Percentiles rank a stretch among this genome's conserved stretches.
phyloP scores from a whole-genome alignment of 179 eudicot genomes.

The Beta corolliflora region DNA sequence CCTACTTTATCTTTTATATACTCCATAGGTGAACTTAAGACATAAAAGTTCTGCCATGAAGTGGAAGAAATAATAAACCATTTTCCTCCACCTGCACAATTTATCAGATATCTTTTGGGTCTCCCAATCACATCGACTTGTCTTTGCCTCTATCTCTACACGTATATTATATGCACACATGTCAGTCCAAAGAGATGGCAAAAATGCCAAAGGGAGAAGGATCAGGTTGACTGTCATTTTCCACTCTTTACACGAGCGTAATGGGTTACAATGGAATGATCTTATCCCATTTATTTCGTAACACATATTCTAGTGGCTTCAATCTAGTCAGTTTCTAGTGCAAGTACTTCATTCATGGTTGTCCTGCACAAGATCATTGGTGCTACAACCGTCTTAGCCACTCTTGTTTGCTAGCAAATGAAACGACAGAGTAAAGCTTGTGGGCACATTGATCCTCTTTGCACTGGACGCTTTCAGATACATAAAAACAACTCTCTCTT shows the following conservation, averaged over 20 bases:
- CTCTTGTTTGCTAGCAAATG: neutral
- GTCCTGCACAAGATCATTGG: conserved; percentile 10
- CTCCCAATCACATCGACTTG: conserved; percentile 17
- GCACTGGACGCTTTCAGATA: neutral
- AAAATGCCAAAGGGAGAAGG: conserved; percentile 4
- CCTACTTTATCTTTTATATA: neutral
- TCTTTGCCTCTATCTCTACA: neutral
- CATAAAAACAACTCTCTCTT: neutral
- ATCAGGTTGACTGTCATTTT: conserved; percentile 3
- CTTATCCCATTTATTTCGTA: conserved; percentile 7
- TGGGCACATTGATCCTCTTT: neutral
- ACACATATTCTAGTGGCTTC: neutral
- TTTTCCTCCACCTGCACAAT: neutral
- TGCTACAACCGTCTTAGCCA: neutral
- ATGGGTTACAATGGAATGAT: conserved; percentile 10
- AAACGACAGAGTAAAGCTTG: neutral
- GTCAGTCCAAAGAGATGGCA: neutral
- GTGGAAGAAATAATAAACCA: conserved; percentile 8
- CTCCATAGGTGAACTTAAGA: neutral
- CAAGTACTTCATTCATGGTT: neutral
- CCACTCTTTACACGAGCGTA: neutral
- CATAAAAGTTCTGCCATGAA: neutral
- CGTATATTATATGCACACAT: neutral
- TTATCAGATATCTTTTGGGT: neutral
- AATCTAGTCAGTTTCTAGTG: neutral